phyloP scores from a whole-genome alignment of 2,329 filamentous ascomycete species.

The Graphium sp. region DNA sequence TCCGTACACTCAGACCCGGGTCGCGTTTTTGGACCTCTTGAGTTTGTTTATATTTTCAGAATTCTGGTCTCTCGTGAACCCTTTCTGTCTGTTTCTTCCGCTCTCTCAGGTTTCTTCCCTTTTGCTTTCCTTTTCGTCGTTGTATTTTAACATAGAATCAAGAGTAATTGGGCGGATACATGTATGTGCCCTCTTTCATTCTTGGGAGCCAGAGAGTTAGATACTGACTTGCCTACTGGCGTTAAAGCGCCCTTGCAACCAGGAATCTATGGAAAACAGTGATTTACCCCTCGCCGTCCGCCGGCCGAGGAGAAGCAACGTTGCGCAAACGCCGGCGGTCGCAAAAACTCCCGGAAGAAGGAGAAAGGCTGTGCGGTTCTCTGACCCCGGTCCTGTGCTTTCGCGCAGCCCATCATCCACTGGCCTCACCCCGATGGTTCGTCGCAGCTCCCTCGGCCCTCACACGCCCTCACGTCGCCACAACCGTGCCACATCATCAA shows the following conservation, averaged over 20 bases:
- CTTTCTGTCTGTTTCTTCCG: conserved; percentile 6
- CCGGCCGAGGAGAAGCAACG: conserved; percentile 28
- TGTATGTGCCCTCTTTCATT: not conserved
- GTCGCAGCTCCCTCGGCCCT: conserved; percentile 26
- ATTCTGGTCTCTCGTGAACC: too few relatives aligned
- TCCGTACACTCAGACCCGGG: not conserved
- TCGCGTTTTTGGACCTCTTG: too few relatives aligned
- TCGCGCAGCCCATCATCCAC: too few relatives aligned
- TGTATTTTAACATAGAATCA: too few relatives aligned
- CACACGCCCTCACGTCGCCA: conserved; percentile 15
- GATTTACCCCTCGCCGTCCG: conserved; percentile 38
- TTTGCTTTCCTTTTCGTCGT: conserved; percentile 1
- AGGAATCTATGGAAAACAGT: conserved; percentile 15
- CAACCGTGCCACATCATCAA: too few relatives aligned
- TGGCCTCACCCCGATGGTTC: conserved; percentile 41
- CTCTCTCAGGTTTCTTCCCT: not conserved
- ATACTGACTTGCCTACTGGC: not conserved
- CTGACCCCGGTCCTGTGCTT: conserved; percentile 30
- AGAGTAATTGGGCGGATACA: too few relatives aligned
- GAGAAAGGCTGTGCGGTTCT: conserved; percentile 40
- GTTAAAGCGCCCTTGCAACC: not conserved
- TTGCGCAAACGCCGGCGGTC: conserved; percentile 7
- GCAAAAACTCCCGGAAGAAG: conserved; percentile 12
- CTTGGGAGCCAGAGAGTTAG: not conserved
- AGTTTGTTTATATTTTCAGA: conserved; percentile 4